A percentile compares a stretch with the other conserved stretches of the same genome.
phyloP scores from a whole-genome alignment of 2,329 filamentous ascomycete species.

The Pyricularia sp. region DNA sequence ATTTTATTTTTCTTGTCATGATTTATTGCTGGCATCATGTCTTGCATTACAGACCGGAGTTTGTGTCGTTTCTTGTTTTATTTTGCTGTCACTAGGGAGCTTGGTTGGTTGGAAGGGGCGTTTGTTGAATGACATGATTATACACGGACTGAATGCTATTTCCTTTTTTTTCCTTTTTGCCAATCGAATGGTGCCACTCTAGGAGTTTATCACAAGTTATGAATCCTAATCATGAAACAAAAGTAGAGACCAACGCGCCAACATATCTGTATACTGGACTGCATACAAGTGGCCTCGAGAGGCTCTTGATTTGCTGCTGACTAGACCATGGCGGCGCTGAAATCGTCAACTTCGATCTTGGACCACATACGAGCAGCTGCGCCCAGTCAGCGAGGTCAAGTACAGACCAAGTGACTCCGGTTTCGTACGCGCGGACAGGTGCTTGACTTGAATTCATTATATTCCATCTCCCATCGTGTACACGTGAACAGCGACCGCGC shows the following conservation, averaged over 20 bases:
- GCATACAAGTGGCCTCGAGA: background rate
- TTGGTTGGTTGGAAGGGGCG: background rate
- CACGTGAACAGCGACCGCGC: background rate
- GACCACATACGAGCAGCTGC: background rate
- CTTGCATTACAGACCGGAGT: background rate
- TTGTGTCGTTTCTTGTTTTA: background rate
- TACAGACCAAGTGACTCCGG: background rate
- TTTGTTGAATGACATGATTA: background rate
- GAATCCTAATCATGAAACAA: too few relatives aligned
- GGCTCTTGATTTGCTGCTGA: background rate
- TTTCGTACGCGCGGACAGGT: background rate
- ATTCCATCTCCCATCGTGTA: background rate
- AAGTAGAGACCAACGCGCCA: background rate
- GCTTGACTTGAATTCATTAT: background rate
- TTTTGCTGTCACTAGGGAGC: background rate
- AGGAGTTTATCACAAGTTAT: background rate
- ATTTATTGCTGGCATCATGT: background rate
- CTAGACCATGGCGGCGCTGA: background rate
- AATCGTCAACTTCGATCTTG: background rate
- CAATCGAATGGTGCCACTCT: background rate
- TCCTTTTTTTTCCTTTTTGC: background rate
- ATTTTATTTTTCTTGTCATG: background rate
- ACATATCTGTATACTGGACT: background rate
- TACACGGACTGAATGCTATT: background rate
- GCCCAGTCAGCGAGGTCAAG: background rate